Conservation (phyloP, 2,329 filamentous ascomycete genomes). For the Clarireedia hainanense region DNA sequence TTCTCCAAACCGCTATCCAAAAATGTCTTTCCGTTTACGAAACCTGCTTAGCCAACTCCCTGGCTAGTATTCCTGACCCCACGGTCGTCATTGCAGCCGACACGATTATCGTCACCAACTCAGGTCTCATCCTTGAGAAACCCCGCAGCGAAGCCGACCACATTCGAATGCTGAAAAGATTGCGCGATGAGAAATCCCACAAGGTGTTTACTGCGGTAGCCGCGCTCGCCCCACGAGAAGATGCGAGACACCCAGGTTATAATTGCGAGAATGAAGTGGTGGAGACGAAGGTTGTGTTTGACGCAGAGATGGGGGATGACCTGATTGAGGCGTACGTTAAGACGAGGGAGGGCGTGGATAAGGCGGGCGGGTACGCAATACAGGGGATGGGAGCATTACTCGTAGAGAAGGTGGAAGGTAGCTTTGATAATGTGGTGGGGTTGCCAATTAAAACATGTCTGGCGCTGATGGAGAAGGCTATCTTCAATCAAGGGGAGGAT, state of each 20-base stretch:
- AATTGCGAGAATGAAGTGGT: conserved; percentile 73
- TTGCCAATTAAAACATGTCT: conserved; percentile 73
- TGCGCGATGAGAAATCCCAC: conserved; percentile 72
- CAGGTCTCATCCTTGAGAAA: conserved; percentile 83
- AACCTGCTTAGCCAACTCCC: conserved; percentile 32
- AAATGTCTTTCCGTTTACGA: conserved; percentile 68
- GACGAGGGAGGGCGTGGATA: conserved; percentile 89
- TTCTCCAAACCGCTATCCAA: conserved; percentile 72
- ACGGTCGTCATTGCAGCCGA: conserved; percentile 84
- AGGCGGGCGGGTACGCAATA: conserved; percentile 91
- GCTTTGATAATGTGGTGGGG: conserved; percentile 90
- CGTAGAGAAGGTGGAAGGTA: conserved; percentile 82
- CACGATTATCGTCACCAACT: conserved; percentile 73
- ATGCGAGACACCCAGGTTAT: conserved; percentile 79
- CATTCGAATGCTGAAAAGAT: conserved; percentile 69
- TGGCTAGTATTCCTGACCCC: conserved; percentile 50
- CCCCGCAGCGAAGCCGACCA: conserved; percentile 76
- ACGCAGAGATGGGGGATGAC: conserved; percentile 66
- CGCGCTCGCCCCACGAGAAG: conserved; percentile 73
- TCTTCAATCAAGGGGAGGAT: conserved; percentile 62
- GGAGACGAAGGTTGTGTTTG: conserved; percentile 88
- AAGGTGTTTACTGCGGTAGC: conserved; percentile 81
- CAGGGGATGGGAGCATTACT: conserved; percentile 83
- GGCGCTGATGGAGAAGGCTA: conserved; percentile 79
- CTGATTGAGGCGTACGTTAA: conserved; percentile 74